Base-by-base conservation (phyloP, 495 filamentous ascomycete genomes). In the Penicillium ochrochloron region DNA sequence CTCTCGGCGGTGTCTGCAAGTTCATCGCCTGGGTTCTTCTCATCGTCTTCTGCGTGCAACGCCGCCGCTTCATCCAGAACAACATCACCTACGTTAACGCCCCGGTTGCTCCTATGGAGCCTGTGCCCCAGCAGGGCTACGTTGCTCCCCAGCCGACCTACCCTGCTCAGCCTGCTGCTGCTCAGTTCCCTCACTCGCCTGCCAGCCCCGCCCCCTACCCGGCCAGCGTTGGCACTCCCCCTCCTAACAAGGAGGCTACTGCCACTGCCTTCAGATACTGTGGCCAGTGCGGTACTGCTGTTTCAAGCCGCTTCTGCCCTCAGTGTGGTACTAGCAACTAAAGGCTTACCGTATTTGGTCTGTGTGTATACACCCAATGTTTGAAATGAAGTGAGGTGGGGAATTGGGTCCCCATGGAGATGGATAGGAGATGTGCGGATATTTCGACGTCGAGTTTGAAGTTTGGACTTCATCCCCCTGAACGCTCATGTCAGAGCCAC, bases 11-110 rank as follows among this genome's bases (percentile, higher is more conserved):
- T 39, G 34, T 69, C 31, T 37, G 61, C 41, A 69, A 69, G 58
- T 63, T 71, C 64, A 63, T 53, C 29, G 61, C 51, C 35, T 71
- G 66, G 69, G 61, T 71, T 27, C 61, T 71, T 10, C 62, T 69
- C 44, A 66, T 68, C 33, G 52, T 71, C 51, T 71, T 57, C 59
- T 66, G 66, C 60, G 61, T 68, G 23, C 62, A 68, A 58, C 69
- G 69, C 61, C 53, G 46, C 37, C 69, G 66, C 37, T 48, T 25
- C 53, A 51, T 39, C 29, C 62, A 60, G 10, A 50, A 23, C 23
- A 65, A 54, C n/a, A 53, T 62, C 42, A 62, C 57, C n/a, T 66
- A 68, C 39, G 44, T 59, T 34, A 68, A 62, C 21, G 25, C 55
- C n/a, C 54, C 61, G 10, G 0, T 14, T n/a, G 2, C 23, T n/a